Base-by-base conservation (phyloP, 768 basidiomycete genomes). In the Kwoniella mangroviensis region DNA sequence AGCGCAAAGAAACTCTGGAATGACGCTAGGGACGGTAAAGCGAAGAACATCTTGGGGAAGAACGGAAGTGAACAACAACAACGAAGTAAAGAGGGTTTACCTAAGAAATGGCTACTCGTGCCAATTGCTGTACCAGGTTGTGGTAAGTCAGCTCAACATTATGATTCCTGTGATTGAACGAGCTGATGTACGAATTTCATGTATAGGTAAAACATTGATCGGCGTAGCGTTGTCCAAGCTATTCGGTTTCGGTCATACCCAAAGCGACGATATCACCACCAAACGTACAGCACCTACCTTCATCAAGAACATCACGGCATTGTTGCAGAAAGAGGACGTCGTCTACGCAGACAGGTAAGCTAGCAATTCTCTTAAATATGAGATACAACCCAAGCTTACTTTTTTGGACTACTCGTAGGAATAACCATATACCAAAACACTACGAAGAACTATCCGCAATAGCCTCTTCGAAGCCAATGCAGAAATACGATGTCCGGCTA, bases 291-390 rank as follows among this genome's bases (percentile, higher is more conserved):
- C 86, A 0, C 86, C 89, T 0, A 70, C 80, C 2, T 96, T 96
- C 80, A 78, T 92, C 64, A 78, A 73, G 54, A 94, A 92, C 68
- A 91, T 97, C 49, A 77, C 84, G 15, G 79, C 85, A 0, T 85
- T 91, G 1, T 85, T 98, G 26, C 79, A 87, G 63, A 85, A 80
- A 0, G 84, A 91, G 60, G 86, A 91, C 68, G 88, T 98, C 0
- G 95, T 98, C 24, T 92, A 92, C 71, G 94, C 95, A 28, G 97
- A 98, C 83, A 92, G 92, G 94, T 93, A 74, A 63, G 89, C 83
- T 12, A 22, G 22, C 1, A 22, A 3, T 17, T 60, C 21, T 34
- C 21, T 59, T 55, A 58, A n/a, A 6, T 4, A n/a, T 49, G 3
- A 42, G 34, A 34, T 34, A 34, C 34, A 34, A 34, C 6, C 9